A percentile compares a stretch with the other conserved stretches of the same genome.
These are phyloP conservation scores for Puccinia novopanici DNA, from an alignment of 1,284 basidiomycete species.

Conservation along the genomic window DNA sequence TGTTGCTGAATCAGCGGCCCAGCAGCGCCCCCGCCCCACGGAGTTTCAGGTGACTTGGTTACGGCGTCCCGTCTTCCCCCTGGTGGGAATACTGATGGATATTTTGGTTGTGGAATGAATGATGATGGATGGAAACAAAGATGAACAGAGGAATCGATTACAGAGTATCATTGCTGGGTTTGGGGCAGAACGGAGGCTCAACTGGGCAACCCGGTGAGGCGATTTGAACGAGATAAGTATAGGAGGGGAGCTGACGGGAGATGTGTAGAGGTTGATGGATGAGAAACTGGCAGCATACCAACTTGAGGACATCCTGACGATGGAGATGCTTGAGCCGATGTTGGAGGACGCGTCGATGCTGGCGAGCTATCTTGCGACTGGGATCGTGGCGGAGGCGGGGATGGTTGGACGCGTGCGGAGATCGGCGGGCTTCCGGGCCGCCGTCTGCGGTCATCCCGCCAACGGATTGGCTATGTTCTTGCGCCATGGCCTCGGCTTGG, in stretches of 20 bases:
- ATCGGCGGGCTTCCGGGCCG: constrained; percentile 20
- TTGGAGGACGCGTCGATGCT: constrained; percentile 44
- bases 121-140: background rate
- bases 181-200: background rate
- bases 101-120: background rate
- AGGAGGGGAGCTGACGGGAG: too few species aligned
- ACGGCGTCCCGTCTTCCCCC: background rate
- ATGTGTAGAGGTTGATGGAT: too few species aligned
- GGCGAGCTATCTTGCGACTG: constrained; percentile 52
- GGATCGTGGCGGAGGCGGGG: constrained; percentile 30
- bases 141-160: constrained; percentile 46
- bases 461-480: constrained; percentile 38
- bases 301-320: constrained; percentile 24
- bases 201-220: constrained; percentile 14
- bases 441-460: constrained; percentile 3
- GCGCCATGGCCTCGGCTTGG: constrained; percentile 27
- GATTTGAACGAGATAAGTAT: too few species aligned
- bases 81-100: background rate
- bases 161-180: constrained; percentile 33
- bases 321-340: constrained; percentile 24
- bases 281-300: constrained; percentile 26
- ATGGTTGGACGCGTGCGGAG: constrained; percentile 16
- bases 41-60: constrained; percentile 2
- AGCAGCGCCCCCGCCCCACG: background rate
- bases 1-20: background rate